These are phyloP conservation scores for Camellia granthamiana DNA, from an alignment of 148 eudicot genomes.

Conservation along the genomic window DNA sequence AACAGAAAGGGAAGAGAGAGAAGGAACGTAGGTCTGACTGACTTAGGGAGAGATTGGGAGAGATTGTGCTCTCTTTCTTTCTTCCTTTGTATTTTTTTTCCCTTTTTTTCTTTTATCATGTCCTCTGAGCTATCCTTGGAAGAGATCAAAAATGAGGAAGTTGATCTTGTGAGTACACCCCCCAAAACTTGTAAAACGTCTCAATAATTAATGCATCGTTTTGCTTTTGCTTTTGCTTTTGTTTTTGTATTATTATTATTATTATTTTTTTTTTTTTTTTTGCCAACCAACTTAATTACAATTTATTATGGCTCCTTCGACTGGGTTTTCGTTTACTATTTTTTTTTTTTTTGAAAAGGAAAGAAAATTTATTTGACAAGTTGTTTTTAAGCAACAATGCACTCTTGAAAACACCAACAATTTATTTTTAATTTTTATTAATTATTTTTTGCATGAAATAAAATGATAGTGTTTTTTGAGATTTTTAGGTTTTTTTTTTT, in stretches of 20 bases:
- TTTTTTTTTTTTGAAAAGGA: neutral
- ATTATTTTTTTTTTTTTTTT: too few relatives aligned
- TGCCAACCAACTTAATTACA: too few relatives aligned
- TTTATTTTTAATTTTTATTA: too few relatives aligned
- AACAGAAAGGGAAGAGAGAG: neutral
- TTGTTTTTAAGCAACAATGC: too few relatives aligned
- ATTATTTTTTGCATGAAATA: too few relatives aligned
- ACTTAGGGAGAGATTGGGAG: slow-evolving; percentile 11
- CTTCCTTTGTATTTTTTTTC: neutral
- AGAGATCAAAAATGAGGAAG: slow-evolving; percentile 43
- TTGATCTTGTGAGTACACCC: slow-evolving; percentile 51
- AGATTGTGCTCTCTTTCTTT: slow-evolving; percentile 14
- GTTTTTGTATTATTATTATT: neutral
- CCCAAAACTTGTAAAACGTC: neutral
- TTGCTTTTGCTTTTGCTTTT: neutral
- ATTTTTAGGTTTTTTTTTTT: too few relatives aligned
- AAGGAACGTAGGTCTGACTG: neutral
- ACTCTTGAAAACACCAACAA: too few relatives aligned
- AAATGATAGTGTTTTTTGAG: too few relatives aligned
- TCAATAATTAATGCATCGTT: neutral
- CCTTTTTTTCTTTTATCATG: neutral
- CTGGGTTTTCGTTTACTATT: neutral
- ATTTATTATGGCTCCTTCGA: too few relatives aligned
- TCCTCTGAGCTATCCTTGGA: slow-evolving; percentile 40
- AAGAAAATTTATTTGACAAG: too few relatives aligned